Conservation (phyloP, 202 grass and related monocot species). For the Digitaria exilis region DNA sequence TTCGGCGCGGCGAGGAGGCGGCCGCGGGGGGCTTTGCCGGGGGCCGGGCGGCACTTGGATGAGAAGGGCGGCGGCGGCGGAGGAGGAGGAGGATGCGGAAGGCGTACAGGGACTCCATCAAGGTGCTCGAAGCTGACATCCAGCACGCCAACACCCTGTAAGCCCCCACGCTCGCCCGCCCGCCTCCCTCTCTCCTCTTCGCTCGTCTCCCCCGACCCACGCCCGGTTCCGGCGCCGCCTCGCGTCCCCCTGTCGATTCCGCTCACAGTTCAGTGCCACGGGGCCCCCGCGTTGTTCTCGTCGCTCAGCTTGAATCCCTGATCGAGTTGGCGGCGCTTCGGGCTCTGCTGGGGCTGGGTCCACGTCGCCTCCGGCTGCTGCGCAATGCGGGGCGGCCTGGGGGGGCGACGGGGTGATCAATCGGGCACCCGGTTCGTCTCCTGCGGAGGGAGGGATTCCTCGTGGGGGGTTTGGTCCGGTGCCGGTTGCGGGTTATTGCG, state of each 20-base stretch:
- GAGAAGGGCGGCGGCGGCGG: slow-evolving; percentile 43
- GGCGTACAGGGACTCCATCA: slow-evolving; percentile 92
- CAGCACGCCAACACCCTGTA: slow-evolving; percentile 90
- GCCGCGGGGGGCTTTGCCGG: not conserved
- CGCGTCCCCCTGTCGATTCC: not conserved
- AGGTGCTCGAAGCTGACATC: slow-evolving; percentile 94
- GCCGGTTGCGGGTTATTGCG: not conserved
- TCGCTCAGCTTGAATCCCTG: not conserved
- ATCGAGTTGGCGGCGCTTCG: not conserved
- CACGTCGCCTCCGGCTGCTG: not conserved
- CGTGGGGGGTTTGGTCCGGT: not conserved
- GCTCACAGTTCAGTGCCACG: not conserved
- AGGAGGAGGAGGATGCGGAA: slow-evolving; percentile 58
- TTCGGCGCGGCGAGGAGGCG: not conserved
- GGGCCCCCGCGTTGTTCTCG: not conserved
- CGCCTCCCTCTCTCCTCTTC: not conserved
- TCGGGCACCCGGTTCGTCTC: not conserved
- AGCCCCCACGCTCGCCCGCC: not conserved
- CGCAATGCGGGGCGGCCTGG: slow-evolving; percentile 31
- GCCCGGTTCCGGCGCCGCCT: not conserved
- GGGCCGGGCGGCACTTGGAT: slow-evolving; percentile 31
- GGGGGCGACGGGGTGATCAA: not conserved
- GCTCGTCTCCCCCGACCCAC: not conserved
- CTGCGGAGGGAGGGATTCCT: slow-evolving; percentile 18
- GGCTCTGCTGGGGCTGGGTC: not conserved